Base-by-base conservation (phyloP, 2,329 filamentous ascomycete genomes). In the Pochonia chlamydosporia region DNA sequence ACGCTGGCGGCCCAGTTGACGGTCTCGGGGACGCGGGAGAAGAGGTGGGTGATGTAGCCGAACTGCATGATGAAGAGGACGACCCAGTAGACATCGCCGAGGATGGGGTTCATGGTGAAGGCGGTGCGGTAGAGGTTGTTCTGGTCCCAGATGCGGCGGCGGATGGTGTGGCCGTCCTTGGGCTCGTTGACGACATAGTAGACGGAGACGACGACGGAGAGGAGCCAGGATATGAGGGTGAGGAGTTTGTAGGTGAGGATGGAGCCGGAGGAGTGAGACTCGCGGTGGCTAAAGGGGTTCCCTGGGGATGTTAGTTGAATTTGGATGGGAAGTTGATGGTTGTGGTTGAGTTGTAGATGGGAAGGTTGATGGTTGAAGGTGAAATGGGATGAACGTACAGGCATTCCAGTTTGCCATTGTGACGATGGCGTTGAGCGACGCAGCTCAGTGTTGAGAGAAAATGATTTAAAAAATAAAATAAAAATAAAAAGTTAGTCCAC, bases 221-320 rank as follows among this genome's bases (percentile, higher is more conserved):
- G 68, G 24, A 89, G 67, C 85, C 88, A 96, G 30, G 83, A 84
- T 43, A 89, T 51, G 37, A 84, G 75, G 4, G 87, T 88, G 52
- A 90, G 69, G 62, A 89, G 68, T 66, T 89, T 90, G 77, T 93
- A 93, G 30, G 81, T 73, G 54, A 81, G 72, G 57, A 96, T 71
- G 43, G 81, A 74, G 52, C 72, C 71, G 25, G 69, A 65, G 51
- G 75, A 75, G 61, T 89, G 83, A 16, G 79, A 74, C 50, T 90
- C 85, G 59, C 81, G 81, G 66, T 76, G 82, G 50, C 78, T 72
- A 69, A 93, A 93, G 24, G 88, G 88, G 64, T 93, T 93, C 63
- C 81, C 84, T 87, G 52, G 25, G 25, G 44, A 18, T 23, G 23
- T 49, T 25, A 30, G 25, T 33, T 11, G n/a, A 25, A 11, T n/a